Evolutionary conservation across 106 monocot genomes (phyloP), one percentile per base, ranked within the genome.

Genomic region (Xerophyta viscosa): DNA sequence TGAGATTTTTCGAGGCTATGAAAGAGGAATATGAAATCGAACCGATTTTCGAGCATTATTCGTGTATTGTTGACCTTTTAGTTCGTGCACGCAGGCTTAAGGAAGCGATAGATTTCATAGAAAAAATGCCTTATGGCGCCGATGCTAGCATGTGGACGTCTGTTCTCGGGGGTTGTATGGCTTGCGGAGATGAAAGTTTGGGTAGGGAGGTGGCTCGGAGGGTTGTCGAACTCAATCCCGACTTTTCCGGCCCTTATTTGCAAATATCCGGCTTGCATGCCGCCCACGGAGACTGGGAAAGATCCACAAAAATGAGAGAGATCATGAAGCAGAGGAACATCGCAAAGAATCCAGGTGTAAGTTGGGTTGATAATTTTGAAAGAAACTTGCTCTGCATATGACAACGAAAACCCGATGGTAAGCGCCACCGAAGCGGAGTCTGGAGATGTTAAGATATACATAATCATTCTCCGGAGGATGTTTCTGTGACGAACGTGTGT

Each of bases 111-210:
- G 42, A 72, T 22, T 74, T 81, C 52, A 75, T 81, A 15, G 76
- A 85, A 9, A 27, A 2, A 2, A 77, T 85, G 80, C 80, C 84
- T 3, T 66, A 66, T 36, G 31, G 63, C 28, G 68, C 68, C 17
- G 90, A 91, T 78, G 66, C 47, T 21, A 64, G 57, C 41, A 77
- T 77, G 49, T 73, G 61, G 89, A 84, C 89, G 27, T 71, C 68
- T 0, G 29, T 90, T 21, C 67, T 90, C 1, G 77, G 74, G 47
- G 89, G 77, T 3, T 90, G 89, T 59, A 74, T 65, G 44, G 83
- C 70, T 39, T 31, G 41, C 21, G 77, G 80, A 6, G 46, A 84
- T 55, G 74, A 63, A 23, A 9, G 29, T 20, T 39, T 80, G 23
- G 58, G 54, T 3, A 56, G 24, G 3, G 70, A 58, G 57, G 66